Evolutionary conservation across 176 grass and related monocot genomes (phyloP).

Genomic region (Aegilops bicornis): DNA sequence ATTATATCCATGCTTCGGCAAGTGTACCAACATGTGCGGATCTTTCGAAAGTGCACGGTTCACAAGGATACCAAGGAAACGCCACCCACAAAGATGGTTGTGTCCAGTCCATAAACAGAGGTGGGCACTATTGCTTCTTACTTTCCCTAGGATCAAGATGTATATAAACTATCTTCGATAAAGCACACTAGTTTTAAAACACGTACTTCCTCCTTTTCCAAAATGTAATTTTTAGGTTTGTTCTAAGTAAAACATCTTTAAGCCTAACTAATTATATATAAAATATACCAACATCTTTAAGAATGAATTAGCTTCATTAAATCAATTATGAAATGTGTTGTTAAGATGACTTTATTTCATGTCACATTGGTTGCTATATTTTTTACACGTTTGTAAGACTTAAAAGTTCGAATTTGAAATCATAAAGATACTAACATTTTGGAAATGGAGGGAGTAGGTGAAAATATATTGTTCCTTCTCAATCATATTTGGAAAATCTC

Average conservation of each 20-base stretch:
- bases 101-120: neutral
- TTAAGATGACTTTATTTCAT: no score
- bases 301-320: no score
- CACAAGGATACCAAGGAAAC: neutral
- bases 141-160: neutral
- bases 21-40: neutral
- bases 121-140: neutral
- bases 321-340: no score
- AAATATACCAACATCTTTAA: no score
- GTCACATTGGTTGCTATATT: no score
- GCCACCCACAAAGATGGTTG: neutral
- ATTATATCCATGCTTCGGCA: neutral
- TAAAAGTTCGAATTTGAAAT: no score
- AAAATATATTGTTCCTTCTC: neutral
- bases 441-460: neutral
- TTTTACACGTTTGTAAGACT: no score
- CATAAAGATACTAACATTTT: no score
- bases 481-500: neutral
- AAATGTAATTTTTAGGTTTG: no score
- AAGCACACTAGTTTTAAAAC: neutral
- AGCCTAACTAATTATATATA: no score
- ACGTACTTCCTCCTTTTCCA: no score
- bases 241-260: no score
- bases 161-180: neutral
- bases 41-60: neutral